Evolutionary conservation across 2,329 filamentous ascomycete species (phyloP), one percentile per base, ranked within the genome.

Genomic region (Colletotrichum shisoi): DNA sequence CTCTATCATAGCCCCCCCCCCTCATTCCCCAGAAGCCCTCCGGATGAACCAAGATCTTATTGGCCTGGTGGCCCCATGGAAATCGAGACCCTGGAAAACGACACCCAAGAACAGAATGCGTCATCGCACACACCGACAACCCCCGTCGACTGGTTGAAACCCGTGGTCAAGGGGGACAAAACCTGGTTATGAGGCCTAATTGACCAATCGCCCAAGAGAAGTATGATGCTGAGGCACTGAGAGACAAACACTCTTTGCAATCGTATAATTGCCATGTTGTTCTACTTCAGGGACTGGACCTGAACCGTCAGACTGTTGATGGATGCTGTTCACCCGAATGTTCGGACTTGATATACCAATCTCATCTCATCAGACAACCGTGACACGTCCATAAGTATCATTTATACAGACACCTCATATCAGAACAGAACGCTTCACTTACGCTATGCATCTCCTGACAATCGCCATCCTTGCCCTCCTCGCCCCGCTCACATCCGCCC

Each of bases 41-140:
- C 24, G 24, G 24, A 27, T 3, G 4, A 27, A 27, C 24, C 24
- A 27, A 27, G 24, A 27, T 27, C 24, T 27, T 27, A 57, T 67
- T 63, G 63, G 59, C 19, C 48, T 39, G 21, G 11, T n/a, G 31
- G 19, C 9, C 44, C 11, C 63, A 62, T 62, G 63, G 63, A 52
- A 57, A 24, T 24, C 24, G 21, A 21, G 21, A 21, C 21, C 21
- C 21, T 62, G 63, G 63, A 52, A 57, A n/a, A 2, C 17, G 39
- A 37, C 57, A 19, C 1, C 49, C 42, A 39, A 37, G 58, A 27
- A n/a, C 39, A 3, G 21, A 39, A 52, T 58, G 59, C 59, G 63
- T 67, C 63, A 63, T 67, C 53, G n/a, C 27, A 42, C 53, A 40
- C 34, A 6, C 31, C 7, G 37, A 37, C 9, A 11, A 44, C n/a